Evolutionary conservation across 2,329 filamentous ascomycete genomes (phyloP).

Genomic region (Pyrenochaeta sp.): DNA sequence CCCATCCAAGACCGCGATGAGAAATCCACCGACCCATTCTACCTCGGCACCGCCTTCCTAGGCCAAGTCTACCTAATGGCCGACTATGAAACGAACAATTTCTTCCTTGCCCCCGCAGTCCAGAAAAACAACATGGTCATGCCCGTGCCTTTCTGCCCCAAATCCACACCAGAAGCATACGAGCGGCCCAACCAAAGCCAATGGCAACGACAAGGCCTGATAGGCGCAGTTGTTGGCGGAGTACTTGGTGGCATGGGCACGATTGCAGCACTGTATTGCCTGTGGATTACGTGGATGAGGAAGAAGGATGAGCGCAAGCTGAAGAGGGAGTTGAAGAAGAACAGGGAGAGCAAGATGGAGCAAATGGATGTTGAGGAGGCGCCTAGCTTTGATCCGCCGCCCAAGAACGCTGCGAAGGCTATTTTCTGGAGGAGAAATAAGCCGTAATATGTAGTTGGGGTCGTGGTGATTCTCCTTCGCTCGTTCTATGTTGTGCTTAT

Average conservation of each 20-base stretch:
- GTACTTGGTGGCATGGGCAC: conserved; percentile 47
- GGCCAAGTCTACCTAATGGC: conserved; percentile 56
- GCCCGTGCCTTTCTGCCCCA: conserved; percentile 53
- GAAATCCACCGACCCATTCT: conserved; percentile 40
- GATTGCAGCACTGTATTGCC: conserved; percentile 36
- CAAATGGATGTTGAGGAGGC: conserved; percentile 46
- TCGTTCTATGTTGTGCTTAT: conserved; percentile 6
- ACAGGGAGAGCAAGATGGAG: conserved; percentile 37
- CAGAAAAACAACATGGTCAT: conserved; percentile 52
- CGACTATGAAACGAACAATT: conserved; percentile 51
- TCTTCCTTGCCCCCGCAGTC: conserved; percentile 53
- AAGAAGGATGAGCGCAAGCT: conserved; percentile 36
- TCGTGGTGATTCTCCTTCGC: conserved; percentile 2
- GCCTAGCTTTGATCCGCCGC: conserved; percentile 43
- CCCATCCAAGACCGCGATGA: conserved; percentile 45
- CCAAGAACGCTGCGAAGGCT: conserved; percentile 33
- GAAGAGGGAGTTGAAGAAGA: conserved; percentile 39
- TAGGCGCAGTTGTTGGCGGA: conserved; percentile 51
- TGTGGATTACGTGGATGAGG: conserved; percentile 40
- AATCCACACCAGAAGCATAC: conserved; percentile 46
- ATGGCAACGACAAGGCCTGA: conserved; percentile 46
- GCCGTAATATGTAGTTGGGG: conserved; percentile 10
- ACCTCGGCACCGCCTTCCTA: conserved; percentile 53
- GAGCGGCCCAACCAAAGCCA: conserved; percentile 32
- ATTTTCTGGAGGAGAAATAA: conserved; percentile 45